Evolutionary conservation across 2,329 filamentous ascomycete genomes (phyloP).

Genomic region (Calonectria honghensis): DNA sequence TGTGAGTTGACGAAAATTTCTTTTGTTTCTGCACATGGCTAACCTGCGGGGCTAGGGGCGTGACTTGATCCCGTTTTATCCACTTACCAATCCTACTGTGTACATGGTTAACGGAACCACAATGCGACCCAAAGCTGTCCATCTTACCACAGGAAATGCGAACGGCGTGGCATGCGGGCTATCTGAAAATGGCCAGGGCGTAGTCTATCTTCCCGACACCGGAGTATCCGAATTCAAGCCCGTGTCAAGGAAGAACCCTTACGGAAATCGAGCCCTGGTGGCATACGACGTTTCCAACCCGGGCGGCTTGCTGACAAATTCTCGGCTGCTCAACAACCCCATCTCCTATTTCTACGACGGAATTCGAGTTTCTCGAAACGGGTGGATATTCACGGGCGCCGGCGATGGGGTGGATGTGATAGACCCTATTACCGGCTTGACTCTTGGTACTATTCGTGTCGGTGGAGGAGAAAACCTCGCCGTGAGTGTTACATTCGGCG

Average conservation of each 20-base stretch:
- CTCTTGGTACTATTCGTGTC: conserved; percentile 21
- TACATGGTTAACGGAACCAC: conserved; percentile 17
- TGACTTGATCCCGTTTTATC: conserved; percentile 8
- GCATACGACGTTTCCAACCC: conserved; percentile 5
- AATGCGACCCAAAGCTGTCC: conserved; percentile 23
- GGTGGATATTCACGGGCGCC: conserved; percentile 18
- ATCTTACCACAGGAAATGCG: conserved; percentile 16
- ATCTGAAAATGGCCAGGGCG: background rate
- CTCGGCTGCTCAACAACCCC: conserved; percentile 7
- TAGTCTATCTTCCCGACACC: background rate
- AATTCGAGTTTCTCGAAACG: conserved; percentile 24
- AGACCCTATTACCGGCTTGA: conserved; percentile 6
- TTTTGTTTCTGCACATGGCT: background rate
- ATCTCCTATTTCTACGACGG: conserved; percentile 27
- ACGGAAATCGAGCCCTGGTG: conserved; percentile 8
- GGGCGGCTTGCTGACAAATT: conserved; percentile 15
- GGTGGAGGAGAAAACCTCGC: conserved; percentile 18
- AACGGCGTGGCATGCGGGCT: conserved; percentile 12
- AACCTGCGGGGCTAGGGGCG: background rate
- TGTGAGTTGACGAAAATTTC: background rate
- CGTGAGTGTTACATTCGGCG: conserved; percentile 8
- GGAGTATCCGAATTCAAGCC: conserved; percentile 27
- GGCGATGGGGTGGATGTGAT: conserved; percentile 21
- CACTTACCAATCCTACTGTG: conserved; percentile 5
- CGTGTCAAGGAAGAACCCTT: conserved; percentile 20